These are phyloP conservation scores for Penicillium digitatum DNA, from an alignment of 2,329 filamentous ascomycete species.

Conservation along the genomic window DNA sequence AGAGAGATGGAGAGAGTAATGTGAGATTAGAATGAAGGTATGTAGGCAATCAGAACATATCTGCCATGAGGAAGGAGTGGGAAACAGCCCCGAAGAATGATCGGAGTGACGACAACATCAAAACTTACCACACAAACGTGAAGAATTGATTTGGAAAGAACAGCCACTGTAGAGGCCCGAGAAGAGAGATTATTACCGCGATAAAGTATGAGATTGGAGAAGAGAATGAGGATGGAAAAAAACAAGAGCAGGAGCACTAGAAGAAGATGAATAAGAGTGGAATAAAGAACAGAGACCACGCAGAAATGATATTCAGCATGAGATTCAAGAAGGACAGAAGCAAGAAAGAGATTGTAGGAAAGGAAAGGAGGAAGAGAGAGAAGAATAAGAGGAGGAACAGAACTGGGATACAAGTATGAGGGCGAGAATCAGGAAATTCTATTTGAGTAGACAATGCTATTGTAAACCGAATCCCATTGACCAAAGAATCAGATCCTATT, in stretches of 20 bases:
- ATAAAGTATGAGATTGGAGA: not conserved
- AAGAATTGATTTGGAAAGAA: not conserved
- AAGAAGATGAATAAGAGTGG: not conserved
- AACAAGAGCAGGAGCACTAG: not conserved
- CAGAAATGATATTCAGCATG: not conserved
- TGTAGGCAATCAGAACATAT: not conserved
- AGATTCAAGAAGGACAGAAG: not conserved
- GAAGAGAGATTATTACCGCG: not conserved
- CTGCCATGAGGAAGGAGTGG: conserved; percentile 1
- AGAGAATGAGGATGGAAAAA: not conserved
- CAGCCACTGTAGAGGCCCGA: not conserved
- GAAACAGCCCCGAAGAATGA: not conserved
- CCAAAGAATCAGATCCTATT: not conserved
- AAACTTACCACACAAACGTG: not conserved
- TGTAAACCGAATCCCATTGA: not conserved
- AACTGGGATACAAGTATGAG: not conserved
- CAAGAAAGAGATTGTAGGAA: not conserved
- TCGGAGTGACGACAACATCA: not conserved
- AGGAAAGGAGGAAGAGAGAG: not conserved
- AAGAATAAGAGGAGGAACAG: not conserved
- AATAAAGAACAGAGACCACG: not conserved
- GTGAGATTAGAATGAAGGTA: not conserved
- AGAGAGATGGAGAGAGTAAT: not conserved
- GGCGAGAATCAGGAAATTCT: not conserved
- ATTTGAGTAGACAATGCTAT: not conserved